Evolutionary conservation across 257 asterid genomes (phyloP).

Genomic region (Lithospermum erythrorhizon): DNA sequence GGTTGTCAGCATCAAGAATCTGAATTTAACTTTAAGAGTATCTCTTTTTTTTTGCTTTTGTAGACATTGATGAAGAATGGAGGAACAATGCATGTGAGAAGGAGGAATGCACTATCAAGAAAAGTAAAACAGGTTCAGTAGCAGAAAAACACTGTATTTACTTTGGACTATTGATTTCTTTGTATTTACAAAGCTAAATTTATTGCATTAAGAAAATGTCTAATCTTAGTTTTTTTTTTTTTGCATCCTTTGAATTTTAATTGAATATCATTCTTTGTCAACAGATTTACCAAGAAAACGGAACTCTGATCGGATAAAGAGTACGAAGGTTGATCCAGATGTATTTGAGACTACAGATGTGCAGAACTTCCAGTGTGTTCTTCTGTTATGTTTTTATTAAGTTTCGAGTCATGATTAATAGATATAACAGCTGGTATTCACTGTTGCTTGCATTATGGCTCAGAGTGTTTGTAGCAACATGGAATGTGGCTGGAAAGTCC

Average conservation of each 20-base stretch:
- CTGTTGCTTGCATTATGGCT: constrained; percentile 2
- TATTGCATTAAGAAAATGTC: neutral
- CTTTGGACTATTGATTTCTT: constrained; percentile 57
- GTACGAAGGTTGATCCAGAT: constrained; percentile 59
- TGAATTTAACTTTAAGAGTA: constrained; percentile 41
- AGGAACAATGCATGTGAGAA: constrained; percentile 67
- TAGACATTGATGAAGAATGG: constrained; percentile 97
- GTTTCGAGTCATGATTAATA: neutral
- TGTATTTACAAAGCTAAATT: neutral
- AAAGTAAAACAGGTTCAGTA: constrained; percentile 78
- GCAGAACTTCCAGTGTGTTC: constrained; percentile 44
- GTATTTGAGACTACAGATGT: constrained; percentile 61
- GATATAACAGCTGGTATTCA: constrained; percentile 2
- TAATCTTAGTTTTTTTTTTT: neutral
- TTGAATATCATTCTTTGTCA: constrained; percentile 10
- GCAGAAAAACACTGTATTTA: constrained; percentile 26
- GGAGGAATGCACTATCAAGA: constrained; percentile 76
- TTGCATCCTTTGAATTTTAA: constrained; percentile 5
- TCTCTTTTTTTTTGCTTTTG: constrained; percentile 38
- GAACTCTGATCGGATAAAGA: constrained; percentile 34
- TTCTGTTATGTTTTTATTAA: neutral
- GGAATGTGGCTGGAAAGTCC: constrained; percentile 99
- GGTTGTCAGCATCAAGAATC: constrained; percentile 34
- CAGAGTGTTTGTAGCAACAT: constrained; percentile 86
- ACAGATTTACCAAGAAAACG: constrained; percentile 41